A percentile compares a stretch with the other conserved stretches of the same genome.
phyloP scores from a whole-genome alignment of 2,329 filamentous ascomycete genomes.

The Colletotrichum salicis region DNA sequence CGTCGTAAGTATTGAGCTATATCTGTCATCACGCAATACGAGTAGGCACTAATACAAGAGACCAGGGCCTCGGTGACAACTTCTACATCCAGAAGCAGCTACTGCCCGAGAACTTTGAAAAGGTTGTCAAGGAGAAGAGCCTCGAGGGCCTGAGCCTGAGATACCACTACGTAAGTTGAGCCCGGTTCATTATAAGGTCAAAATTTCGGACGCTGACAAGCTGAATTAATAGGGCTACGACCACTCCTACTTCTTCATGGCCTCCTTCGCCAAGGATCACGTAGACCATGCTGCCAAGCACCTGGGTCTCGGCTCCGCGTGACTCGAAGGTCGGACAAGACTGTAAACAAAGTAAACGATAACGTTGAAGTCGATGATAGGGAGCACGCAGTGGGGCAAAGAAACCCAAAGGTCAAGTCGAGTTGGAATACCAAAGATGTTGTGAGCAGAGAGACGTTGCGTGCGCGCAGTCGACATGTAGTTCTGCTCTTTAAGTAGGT shows the following conservation, averaged over 20 bases:
- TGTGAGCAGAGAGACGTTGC: background rate
- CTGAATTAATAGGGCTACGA: constrained; percentile 77
- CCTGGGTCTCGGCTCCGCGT: constrained; percentile 55
- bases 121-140: constrained; percentile 80
- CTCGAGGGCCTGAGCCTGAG: constrained; percentile 79
- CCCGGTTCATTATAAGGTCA: background rate
- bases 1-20: constrained; percentile 67
- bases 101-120: constrained; percentile 90
- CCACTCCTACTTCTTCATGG: constrained; percentile 98
- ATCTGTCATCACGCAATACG: background rate
- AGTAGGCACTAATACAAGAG: background rate
- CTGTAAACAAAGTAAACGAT: constrained; percentile 22
- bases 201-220: background rate
- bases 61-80: constrained; percentile 87
- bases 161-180: constrained; percentile 75
- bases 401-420: background rate
- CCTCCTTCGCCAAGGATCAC: constrained; percentile 89
- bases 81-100: constrained; percentile 96
- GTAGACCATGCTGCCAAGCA: constrained; percentile 92
- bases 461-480: constrained; percentile 12
- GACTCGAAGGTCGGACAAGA: constrained; percentile 30
- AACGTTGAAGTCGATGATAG: background rate
- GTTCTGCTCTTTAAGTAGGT: constrained; percentile 1
- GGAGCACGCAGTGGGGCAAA: background rate
- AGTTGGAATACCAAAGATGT: constrained; percentile 18